phyloP scores from a whole-genome alignment of 768 basidiomycete genomes.

The Suillus subalutaceus region DNA sequence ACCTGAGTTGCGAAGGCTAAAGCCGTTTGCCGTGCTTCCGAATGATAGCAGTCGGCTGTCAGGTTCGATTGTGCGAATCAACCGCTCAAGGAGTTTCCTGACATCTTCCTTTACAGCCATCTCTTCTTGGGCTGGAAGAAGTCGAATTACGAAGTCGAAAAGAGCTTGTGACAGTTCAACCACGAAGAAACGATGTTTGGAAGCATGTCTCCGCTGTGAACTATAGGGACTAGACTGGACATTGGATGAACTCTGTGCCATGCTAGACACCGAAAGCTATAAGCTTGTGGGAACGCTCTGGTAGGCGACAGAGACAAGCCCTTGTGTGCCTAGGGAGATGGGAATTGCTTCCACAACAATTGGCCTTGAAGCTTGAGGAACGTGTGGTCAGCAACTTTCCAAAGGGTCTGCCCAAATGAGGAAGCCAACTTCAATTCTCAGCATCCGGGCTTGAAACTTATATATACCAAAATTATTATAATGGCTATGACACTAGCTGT shows the following conservation, averaged over 20 bases:
- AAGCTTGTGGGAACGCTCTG: constrained; percentile 7
- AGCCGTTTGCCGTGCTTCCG: constrained; percentile 96
- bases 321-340: constrained; percentile 13
- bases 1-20: constrained; percentile 96
- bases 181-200: constrained; percentile 65
- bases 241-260: constrained; percentile 33
- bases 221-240: constrained; percentile 30
- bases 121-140: constrained; percentile 88
- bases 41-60: constrained; percentile 90
- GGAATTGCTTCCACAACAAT: constrained; percentile 32
- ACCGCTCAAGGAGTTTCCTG: constrained; percentile 88
- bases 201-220: constrained; percentile 39
- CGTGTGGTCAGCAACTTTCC: constrained; percentile 21
- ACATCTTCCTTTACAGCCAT: constrained; percentile 96
- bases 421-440: constrained; percentile 17
- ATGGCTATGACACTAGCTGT: background rate
- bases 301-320: constrained; percentile 15
- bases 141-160: constrained; percentile 92
- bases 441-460: background rate
- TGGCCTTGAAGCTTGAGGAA: constrained; percentile 25
- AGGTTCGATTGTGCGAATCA: constrained; percentile 94
- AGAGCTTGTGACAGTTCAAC: constrained; percentile 86
- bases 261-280: constrained; percentile 16
- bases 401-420: constrained; percentile 29
- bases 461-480: background rate